These are phyloP conservation scores for Collariella sp. DNA, from an alignment of 495 filamentous ascomycete species.

Conservation along the genomic window DNA sequence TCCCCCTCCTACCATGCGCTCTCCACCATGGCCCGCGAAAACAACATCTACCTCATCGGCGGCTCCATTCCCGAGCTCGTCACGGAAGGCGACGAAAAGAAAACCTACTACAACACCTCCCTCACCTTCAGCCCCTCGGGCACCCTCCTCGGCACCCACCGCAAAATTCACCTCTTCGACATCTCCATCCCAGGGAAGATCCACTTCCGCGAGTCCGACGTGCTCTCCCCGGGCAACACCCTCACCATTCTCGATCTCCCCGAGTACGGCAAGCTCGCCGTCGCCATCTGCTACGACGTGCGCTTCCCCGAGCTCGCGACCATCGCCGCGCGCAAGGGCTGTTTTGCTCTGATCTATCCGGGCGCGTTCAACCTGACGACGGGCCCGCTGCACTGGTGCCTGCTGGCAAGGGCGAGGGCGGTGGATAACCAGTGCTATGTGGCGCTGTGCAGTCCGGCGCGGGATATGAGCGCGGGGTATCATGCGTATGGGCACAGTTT, in stretches of 20 bases:
- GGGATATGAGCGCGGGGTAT: constrained; percentile 69
- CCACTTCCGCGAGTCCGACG: constrained; percentile 80
- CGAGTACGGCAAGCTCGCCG: constrained; percentile 72
- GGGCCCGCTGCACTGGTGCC: constrained; percentile 81
- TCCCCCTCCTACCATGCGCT: constrained; percentile 81
- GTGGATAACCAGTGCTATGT: constrained; percentile 95
- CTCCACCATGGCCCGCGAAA: constrained; percentile 64
- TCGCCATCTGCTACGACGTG: constrained; percentile 96
- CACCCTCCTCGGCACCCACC: constrained; percentile 70
- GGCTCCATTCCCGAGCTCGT: constrained; percentile 86
- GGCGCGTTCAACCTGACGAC: constrained; percentile 95
- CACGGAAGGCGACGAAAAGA: constrained; percentile 12
- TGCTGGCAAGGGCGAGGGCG: constrained; percentile 74
- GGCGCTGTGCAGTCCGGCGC: constrained; percentile 80
- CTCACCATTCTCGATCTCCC: constrained; percentile 75
- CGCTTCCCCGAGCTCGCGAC: constrained; percentile 92
- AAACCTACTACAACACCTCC: constrained; percentile 86
- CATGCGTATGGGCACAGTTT: constrained; percentile 88
- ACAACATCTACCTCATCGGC: constrained; percentile 71
- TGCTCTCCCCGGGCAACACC: constrained; percentile 72
- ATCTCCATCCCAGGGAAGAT: constrained; percentile 97
- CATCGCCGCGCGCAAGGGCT: constrained; percentile 65
- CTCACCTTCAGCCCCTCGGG: constrained; percentile 75
- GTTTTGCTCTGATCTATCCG: constrained; percentile 82
- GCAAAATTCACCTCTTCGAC: constrained; percentile 98